A percentile compares a stretch with the other conserved stretches of the same genome.
Conservation (phyloP, 371 early-diverging fungal genomes). For the Syncephalastrum sp. region DNA sequence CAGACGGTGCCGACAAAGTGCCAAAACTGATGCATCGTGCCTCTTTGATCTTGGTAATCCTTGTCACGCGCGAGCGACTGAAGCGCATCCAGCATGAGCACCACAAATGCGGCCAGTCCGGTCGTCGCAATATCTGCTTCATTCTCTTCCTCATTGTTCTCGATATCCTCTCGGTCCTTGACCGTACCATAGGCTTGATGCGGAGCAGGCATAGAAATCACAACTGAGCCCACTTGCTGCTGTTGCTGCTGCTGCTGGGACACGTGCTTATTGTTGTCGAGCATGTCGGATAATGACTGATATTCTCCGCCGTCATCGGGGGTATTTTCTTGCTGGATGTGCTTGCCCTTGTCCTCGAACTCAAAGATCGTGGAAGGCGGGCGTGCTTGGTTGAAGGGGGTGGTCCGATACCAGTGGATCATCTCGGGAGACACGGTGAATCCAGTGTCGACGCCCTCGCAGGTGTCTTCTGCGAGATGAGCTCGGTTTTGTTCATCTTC, state of each 20-base stretch:
- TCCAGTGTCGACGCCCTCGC: constrained; percentile 1
- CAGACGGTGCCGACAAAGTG: constrained; percentile 11
- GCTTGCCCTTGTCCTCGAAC: background rate
- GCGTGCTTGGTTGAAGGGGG: constrained; percentile 13
- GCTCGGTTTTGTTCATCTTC: background rate
- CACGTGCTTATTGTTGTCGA: too few relatives aligned
- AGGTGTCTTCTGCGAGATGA: constrained; percentile 7
- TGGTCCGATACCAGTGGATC: constrained; percentile 38
- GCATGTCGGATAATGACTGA: too few relatives aligned
- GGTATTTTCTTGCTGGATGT: background rate
- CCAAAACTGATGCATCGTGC: background rate
- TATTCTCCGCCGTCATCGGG: background rate
- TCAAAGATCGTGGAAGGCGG: constrained; percentile 10
- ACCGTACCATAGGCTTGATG: too few relatives aligned
- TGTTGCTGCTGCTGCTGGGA: too few relatives aligned
- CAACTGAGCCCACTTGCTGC: too few relatives aligned
- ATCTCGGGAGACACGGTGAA: constrained; percentile 37
- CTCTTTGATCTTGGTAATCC: too few relatives aligned
- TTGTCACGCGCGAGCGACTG: too few relatives aligned
- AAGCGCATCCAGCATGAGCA: too few relatives aligned
- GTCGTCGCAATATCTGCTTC: background rate
- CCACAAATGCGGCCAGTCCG: too few relatives aligned
- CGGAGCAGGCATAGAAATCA: too few relatives aligned
- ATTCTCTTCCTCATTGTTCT: constrained; percentile 4
- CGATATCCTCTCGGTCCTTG: background rate